phyloP scores from a whole-genome alignment of 179 eudicot species.

The Vitellaria paradoxa region DNA sequence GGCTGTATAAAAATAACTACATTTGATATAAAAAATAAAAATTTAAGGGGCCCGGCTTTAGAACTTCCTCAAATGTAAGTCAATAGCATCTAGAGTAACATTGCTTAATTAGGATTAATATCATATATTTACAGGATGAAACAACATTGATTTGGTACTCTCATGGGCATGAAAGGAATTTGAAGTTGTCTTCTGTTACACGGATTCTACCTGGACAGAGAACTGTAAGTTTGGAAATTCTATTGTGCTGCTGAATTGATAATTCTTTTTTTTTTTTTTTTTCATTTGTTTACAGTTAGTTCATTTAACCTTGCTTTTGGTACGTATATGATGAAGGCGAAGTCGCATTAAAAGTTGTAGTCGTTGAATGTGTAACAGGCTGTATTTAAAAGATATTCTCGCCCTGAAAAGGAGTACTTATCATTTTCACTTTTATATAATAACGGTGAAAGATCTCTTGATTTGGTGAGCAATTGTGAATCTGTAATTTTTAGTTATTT shows the following conservation, averaged over 20 bases:
- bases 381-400: constrained; percentile 74
- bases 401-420: constrained; percentile 91
- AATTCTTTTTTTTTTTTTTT: not conserved
- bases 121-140: constrained; percentile 61
- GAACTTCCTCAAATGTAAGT: not conserved
- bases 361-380: constrained; percentile 40
- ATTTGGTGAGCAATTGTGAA: constrained; percentile 56
- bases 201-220: constrained; percentile 82
- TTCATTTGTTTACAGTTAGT: not conserved
- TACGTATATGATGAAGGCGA: not conserved
- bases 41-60: not conserved
- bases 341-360: not conserved
- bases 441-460: constrained; percentile 92
- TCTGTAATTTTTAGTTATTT: not conserved
- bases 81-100: not conserved
- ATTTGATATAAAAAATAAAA: no score
- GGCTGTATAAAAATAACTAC: no score
- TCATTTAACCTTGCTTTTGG: constrained; percentile 3
- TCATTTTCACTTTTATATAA: constrained; percentile 89
- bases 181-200: constrained; percentile 64
- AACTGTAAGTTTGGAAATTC: constrained; percentile 70
- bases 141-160: constrained; percentile 77
- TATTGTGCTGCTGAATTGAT: not conserved
- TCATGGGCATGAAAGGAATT: constrained; percentile 69
- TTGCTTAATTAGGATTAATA: not conserved